Evolutionary conservation across 192 early-diverging fungal genomes (phyloP), one percentile per base, ranked within the genome.

Genomic region (Umbelopsis ramanniana): DNA sequence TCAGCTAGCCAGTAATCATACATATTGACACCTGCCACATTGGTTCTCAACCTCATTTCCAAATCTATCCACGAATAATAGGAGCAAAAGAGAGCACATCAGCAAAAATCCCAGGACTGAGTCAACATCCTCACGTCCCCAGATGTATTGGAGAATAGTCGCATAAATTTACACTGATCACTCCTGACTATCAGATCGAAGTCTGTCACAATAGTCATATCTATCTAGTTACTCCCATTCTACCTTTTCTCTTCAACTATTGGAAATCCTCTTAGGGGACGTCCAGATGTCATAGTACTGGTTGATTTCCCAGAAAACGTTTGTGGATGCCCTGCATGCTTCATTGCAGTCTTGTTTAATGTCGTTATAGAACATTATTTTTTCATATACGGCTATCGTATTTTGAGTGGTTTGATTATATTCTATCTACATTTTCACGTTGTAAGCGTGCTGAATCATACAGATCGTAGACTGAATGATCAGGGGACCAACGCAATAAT

Each of bases 61-160:
- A 63, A 37, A 63, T 63, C 57, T 12, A 63, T 63, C 33, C n/a
- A 35, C 29, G 23, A 63, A 63, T 29, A 63, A 63, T 63, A 63
- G 57, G 57, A 63, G 57, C 10, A 63, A 29, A n/a, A 29, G 10
- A 15, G 48, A 50, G 48, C 48, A 1, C 57, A 43, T 43, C 40
- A 43, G 40, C 11, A 43, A 6, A 63, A 33, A 15, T n/a, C 33
- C 33, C 26, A 37, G 15, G 57, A 37, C 33, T 37, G 8, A 8
- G 29, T 63, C 57, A 63, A 63, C 35, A 63, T 37, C 57, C 57
- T 63, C 29, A 63, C 33, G 57, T 26, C 23, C 57, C 57, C 57
- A 37, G 57, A 63, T 63, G 57, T 63, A 63, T 63, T 63, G 57
- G 35, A 63, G 57, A 63, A 29, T 14, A 63, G 57, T 63, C 57